Evolutionary conservation across 441 rosid genomes (phyloP), one percentile per base, ranked within the genome.

Genomic region (Gossypium gossypioides): DNA sequence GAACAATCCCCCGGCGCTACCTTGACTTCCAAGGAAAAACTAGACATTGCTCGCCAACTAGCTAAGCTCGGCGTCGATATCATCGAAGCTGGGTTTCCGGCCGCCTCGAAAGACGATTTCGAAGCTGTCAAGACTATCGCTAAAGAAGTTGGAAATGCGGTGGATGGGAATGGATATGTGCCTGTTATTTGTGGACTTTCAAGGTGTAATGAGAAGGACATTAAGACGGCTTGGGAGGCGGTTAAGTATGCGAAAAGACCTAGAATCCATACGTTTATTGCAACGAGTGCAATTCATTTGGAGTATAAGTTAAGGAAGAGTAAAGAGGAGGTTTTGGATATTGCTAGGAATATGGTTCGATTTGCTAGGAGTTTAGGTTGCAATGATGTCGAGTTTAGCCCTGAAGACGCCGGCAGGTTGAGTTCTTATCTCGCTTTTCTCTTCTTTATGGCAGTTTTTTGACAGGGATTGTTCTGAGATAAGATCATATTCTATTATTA

Each of bases 1-100:
- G 98, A 94, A 75, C 96, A 91, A 76, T 91, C 98, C 73, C 94
- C 97, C 0, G 97, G 97, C 66, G 98, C 97, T 75, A 84, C 96
- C 2, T 80, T 94, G 15, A 87, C 94, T 3, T 86, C 96, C 71
- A 90, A 91, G 80, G 93, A 94, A 77, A 94, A 94, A 67, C 87
- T 90, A 0, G 89, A 86, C 74, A 87, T 94, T 32, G 97, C 97
- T 3, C 93, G 91, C 22, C 97, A 90, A 77, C 83, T 94, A 0
- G 86, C 90, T 0, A 90, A 85, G 78, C 91, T 94, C 54, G 96
- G 96, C 1, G 97, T 94, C 0, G 98, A 94, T 74, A 82, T 91
- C 2, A 94, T 94, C 7, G 99, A 94, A 71, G 97, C 93, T 2
- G 97, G 98, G 0, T 94, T 92, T 67, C 97, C 99, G 0, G 91